Evolutionary conservation across 805 yeast species (phyloP).

Genomic region (Metschnikowia hibisci): DNA sequence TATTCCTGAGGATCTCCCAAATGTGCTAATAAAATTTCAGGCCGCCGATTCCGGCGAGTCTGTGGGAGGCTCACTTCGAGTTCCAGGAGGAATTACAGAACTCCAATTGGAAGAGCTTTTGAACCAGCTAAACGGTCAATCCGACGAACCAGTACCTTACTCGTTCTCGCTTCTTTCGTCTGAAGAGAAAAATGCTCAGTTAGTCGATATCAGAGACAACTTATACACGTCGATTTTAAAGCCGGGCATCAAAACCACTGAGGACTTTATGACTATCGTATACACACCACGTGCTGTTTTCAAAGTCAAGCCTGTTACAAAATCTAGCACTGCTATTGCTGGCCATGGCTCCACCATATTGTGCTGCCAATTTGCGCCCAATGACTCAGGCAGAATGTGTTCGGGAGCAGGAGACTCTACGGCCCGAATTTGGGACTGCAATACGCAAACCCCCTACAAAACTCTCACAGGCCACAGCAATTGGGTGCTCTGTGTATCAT

Average conservation of each 20-base stretch:
- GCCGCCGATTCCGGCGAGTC: constrained; percentile 90
- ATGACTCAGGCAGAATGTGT: constrained; percentile 77
- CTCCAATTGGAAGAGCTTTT: constrained; percentile 83
- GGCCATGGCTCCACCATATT: constrained; percentile 95
- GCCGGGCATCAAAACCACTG: constrained; percentile 85
- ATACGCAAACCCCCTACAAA: constrained; percentile 84
- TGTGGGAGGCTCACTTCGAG: constrained; percentile 80
- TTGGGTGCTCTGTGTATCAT: constrained; percentile 90
- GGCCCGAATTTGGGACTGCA: constrained; percentile 95
- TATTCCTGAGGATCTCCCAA: constrained; percentile 75
- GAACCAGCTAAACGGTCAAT: constrained; percentile 67
- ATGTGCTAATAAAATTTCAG: constrained; percentile 83
- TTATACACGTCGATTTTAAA: constrained; percentile 76
- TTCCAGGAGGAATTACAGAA: constrained; percentile 85
- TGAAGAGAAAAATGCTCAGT: constrained; percentile 30
- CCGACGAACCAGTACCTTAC: constrained; percentile 87
- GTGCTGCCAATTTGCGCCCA: constrained; percentile 91
- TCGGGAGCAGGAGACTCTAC: constrained; percentile 97
- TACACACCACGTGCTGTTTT: constrained; percentile 95
- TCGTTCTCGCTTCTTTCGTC: constrained; percentile 63
- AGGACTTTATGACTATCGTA: constrained; percentile 85
- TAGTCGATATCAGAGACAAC: constrained; percentile 74
- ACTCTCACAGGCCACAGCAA: constrained; percentile 81
- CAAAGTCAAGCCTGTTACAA: constrained; percentile 85
- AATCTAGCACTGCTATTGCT: constrained; percentile 87